phyloP scores from a whole-genome alignment of 139 green algal species.

The Penium margaritaceum region DNA sequence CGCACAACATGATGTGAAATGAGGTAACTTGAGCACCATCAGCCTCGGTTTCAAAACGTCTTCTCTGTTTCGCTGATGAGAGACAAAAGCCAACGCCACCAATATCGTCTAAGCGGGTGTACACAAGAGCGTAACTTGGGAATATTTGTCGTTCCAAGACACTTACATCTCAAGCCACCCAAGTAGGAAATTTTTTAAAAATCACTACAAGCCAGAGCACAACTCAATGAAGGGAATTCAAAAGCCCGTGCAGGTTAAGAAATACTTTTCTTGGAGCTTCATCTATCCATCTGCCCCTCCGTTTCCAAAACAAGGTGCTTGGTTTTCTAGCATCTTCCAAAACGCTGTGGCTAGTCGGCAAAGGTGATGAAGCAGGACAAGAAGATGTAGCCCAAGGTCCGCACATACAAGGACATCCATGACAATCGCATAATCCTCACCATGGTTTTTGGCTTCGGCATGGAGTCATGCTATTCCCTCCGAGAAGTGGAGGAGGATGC shows the following conservation, averaged over 20 bases:
- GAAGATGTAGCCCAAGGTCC: slow-evolving; percentile 84
- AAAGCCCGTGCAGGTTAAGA: not conserved
- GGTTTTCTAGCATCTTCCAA: slow-evolving; percentile 95
- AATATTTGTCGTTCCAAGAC: not conserved
- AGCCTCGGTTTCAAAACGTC: too few species aligned
- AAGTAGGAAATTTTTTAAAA: not conserved
- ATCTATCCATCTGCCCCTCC: not conserved
- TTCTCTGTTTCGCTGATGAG: too few species aligned
- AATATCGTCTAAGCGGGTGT: too few species aligned
- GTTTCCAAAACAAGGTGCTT: slow-evolving; percentile 73
- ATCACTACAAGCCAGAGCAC: not conserved
- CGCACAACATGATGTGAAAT: too few species aligned
- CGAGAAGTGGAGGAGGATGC: slow-evolving; percentile 38
- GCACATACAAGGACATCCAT: slow-evolving; percentile 82
- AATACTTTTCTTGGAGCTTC: not conserved
- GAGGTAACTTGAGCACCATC: too few species aligned
- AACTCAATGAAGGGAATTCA: not conserved
- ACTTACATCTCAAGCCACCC: not conserved
- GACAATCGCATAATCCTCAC: slow-evolving; percentile 97
- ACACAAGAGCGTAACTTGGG: too few species aligned
- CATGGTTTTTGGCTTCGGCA: slow-evolving; percentile 72
- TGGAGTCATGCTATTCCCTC: slow-evolving; percentile 76
- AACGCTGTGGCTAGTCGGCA: slow-evolving; percentile 89
- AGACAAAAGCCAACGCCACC: too few species aligned
- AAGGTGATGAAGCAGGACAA: slow-evolving; percentile 98